Evolutionary conservation across 2,329 filamentous ascomycete genomes (phyloP), one percentile per base, ranked within the genome.

Genomic region (Catunica adiposa): DNA sequence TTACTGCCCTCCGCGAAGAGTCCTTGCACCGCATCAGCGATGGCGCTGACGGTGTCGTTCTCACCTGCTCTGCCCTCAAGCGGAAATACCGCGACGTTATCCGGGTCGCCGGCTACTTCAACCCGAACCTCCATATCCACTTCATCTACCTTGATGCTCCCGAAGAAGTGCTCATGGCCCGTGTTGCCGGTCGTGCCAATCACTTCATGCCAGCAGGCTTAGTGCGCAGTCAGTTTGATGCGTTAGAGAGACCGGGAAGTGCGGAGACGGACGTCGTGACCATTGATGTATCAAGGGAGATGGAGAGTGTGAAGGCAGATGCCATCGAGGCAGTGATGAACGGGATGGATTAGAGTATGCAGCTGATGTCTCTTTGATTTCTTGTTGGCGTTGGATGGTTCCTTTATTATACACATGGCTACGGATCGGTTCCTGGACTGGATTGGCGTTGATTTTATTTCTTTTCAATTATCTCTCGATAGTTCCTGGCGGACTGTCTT

Each of bases 151-250:
- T 98, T 40, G 78, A 83, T 61, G 88, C 89, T 0, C 73, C 79
- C 46, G 85, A 94, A 67, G 77, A 82, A 57, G 75, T 86, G 8
- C 77, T 97, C 29, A 72, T 94, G 57, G 71, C 83, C 62, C 80
- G 92, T 7, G 89, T 97, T 7, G 74, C 76, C 34, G 73, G 76
- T 40, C 79, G 92, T 62, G 71, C 89, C 69, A 82, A 82, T 54
- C 92, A 98, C 67, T 98, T 92, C 70, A 96, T 98, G 89, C 90
- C 92, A 63, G 84, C 87, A 62, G 79, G 80, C 63, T 97, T 98
- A 90, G 89, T 98, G 7, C 82, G 85, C 64, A 94, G 88, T 69
- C 92, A 98, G 67, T 84, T 97, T 61, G 79, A 83, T 60, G 84
- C 82, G 54, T 76, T 98, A n/a, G 90, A 98, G 70, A 80, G 84